Evolutionary conservation across 1,139 yeast genomes (phyloP).

Genomic region (Petasospora rhodanensis): DNA sequence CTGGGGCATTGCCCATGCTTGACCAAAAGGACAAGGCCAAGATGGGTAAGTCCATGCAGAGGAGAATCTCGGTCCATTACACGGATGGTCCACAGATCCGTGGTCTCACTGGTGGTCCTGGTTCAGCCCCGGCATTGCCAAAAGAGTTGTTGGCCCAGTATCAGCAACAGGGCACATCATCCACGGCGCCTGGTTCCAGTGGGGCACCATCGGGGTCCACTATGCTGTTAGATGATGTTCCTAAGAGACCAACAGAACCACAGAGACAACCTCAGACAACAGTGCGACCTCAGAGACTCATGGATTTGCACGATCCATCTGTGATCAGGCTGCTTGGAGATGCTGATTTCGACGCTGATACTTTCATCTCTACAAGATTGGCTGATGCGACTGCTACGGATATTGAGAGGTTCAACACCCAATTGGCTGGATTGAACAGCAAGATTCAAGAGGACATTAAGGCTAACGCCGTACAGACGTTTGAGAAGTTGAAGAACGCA

Average conservation of each 20-base stretch:
- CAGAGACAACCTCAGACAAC: slow-evolving; percentile 3
- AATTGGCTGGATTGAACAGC: slow-evolving; percentile 47
- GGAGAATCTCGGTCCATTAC: slow-evolving; percentile 35
- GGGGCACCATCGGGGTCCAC: neutral
- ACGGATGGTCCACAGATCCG: slow-evolving; percentile 19
- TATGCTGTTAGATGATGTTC: slow-evolving; percentile 4
- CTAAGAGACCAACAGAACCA: slow-evolving; percentile 1
- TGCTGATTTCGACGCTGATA: slow-evolving; percentile 42
- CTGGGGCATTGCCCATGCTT: slow-evolving; percentile 26
- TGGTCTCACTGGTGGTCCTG: slow-evolving; percentile 13
- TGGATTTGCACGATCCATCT: slow-evolving; percentile 22
- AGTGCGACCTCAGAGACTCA: slow-evolving; percentile 2
- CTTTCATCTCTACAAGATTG: slow-evolving; percentile 49
- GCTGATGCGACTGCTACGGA: slow-evolving; percentile 68
- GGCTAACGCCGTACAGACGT: slow-evolving; percentile 62
- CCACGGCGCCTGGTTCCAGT: slow-evolving; percentile 2
- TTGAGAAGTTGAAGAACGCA: slow-evolving; percentile 64
- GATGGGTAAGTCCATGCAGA: slow-evolving; percentile 37
- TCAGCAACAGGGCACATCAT: slow-evolving; percentile 4
- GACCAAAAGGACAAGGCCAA: slow-evolving; percentile 33
- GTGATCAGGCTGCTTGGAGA: slow-evolving; percentile 27
- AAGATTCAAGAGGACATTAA: slow-evolving; percentile 62
- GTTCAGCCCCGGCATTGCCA: slow-evolving; percentile 39
- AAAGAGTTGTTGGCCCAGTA: slow-evolving; percentile 14
- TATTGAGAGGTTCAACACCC: slow-evolving; percentile 65